Evolutionary conservation across 495 filamentous ascomycete species (phyloP), one percentile per base, ranked within the genome.

Genomic region (Aspergillus haitiensis): DNA sequence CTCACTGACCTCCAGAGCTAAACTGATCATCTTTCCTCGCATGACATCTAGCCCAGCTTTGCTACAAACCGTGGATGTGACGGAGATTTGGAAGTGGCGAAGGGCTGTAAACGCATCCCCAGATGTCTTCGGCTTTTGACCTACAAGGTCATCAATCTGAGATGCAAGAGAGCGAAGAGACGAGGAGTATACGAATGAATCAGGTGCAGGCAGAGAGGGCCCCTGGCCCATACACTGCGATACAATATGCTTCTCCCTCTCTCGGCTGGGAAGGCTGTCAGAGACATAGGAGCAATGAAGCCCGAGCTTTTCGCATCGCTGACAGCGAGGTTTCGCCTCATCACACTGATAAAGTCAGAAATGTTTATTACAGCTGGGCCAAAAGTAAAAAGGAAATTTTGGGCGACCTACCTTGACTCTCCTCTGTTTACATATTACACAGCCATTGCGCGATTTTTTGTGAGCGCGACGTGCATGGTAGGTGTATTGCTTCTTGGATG

Each of bases 391-490:
- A 32, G 9, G 49, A 40, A 13, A 16, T 10, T 13, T 16, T 7
- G 33, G 34, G 10, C 37, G 40, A 63, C 47, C 18, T 72, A 81
- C 78, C 71, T 82, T 82, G 49, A 82, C 68, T 59, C 72, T 68
- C 37, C 78, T 67, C 32, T 75, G 70, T 62, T 81, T 82, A 63
- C 79, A 82, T 57, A 76, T 77, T 40, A 65, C 62, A 58, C 79
- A 81, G 15, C 80, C 78, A 49, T 48, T 67, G 31, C 78, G 74
- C 32, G 79, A 82, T 61, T 76, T 76, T 53, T 70, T 73, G 64
- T 79, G 79, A 5, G 70, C 40, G 34, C 71, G 66, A 15, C 72
- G 70, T 45, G 73, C 37, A 55, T 76, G 71, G 52, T 67, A 74
- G 56, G 67, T 63, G 44, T 48, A 61, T 12, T 32, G 57, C 13